Conservation (phyloP, 2,329 filamentous ascomycete species). For the Aspergillus amoenus region DNA sequence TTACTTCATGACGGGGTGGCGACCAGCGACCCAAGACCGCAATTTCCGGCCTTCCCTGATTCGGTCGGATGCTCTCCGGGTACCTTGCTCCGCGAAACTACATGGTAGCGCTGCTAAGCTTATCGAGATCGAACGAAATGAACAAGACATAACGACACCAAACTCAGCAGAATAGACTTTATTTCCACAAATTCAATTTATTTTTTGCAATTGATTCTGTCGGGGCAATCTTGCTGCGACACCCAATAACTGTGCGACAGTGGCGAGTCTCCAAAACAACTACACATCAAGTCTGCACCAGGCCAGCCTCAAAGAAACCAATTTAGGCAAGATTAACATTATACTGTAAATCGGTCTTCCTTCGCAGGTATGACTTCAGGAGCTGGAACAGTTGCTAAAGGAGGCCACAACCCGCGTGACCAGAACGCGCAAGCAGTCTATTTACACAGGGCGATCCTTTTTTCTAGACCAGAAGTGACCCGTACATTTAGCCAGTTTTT, state of each 20-base stretch:
- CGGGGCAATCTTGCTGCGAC: not conserved
- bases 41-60: not conserved
- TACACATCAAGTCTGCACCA: not conserved
- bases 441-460: not conserved
- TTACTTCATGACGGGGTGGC: constrained; percentile 3
- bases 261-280: not conserved
- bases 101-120: not conserved
- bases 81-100: not conserved
- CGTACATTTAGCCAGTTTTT: not conserved
- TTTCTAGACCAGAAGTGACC: not conserved
- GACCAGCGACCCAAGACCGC: not conserved
- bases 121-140: not conserved
- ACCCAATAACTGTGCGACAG: not conserved
- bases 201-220: not conserved
- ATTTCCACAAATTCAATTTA: not conserved
- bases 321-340: not conserved
- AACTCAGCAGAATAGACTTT: not conserved
- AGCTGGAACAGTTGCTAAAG: not conserved
- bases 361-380: not conserved
- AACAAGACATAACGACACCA: not conserved
- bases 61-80: not conserved
- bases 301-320: not conserved
- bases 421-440: not conserved
- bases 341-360: not conserved
- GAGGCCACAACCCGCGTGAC: not conserved